Evolutionary conservation across 495 filamentous ascomycete genomes (phyloP).

Genomic region (Lasiosphaeria hispida): DNA sequence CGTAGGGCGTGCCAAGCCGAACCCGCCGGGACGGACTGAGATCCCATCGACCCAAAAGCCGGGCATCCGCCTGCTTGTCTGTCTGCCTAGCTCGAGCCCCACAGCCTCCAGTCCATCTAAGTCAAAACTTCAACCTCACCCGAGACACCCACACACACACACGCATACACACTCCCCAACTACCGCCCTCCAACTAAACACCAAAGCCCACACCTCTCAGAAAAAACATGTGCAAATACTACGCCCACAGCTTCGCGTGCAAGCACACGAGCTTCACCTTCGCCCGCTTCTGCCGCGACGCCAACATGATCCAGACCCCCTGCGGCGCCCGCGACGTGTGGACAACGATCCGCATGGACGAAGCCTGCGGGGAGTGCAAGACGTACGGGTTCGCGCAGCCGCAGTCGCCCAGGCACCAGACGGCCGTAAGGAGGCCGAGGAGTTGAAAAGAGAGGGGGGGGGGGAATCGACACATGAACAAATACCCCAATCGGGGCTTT

Average conservation of each 20-base stretch:
- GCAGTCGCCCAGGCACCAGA: not conserved
- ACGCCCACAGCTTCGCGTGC: constrained; percentile 32
- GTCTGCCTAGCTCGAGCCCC: too few species aligned
- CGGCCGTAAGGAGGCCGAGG: not conserved
- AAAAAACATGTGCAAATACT: constrained; percentile 33
- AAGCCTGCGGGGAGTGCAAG: constrained; percentile 28
- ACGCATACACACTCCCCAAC: not conserved
- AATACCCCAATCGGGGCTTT: too few species aligned
- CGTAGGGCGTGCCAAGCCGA: too few species aligned
- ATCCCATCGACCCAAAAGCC: too few species aligned
- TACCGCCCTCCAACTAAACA: not conserved
- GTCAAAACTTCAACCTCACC: too few species aligned
- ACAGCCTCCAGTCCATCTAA: too few species aligned
- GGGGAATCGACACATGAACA: not conserved
- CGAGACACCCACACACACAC: too few species aligned
- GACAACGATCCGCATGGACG: constrained; percentile 28
- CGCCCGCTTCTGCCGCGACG: constrained; percentile 28
- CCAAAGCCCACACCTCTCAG: too few species aligned
- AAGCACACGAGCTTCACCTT: constrained; percentile 29
- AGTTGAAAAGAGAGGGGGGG: not conserved
- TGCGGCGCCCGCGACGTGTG: constrained; percentile 28
- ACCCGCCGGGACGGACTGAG: too few species aligned
- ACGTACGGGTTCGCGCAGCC: not conserved
- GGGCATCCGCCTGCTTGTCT: too few species aligned
- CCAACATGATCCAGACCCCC: constrained; percentile 27